Base-by-base conservation (phyloP, 768 basidiomycete genomes). In the Collybia nuda region DNA sequence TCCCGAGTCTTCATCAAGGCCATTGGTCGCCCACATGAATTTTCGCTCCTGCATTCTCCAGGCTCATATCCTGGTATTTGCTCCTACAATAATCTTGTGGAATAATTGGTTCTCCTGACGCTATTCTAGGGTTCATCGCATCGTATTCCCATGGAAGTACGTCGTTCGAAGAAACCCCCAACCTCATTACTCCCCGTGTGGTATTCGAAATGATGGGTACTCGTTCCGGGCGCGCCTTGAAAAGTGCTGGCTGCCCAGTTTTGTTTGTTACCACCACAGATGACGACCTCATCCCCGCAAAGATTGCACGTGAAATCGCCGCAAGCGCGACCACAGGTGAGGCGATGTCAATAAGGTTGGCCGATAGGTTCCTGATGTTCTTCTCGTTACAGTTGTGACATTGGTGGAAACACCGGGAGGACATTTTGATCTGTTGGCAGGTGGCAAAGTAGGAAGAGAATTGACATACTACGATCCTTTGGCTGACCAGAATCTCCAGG, bases 401-500 rank as follows among this genome's bases (percentile, higher is more conserved):
- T 22, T 59, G 21, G 55, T 57, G 17, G 56, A 55, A 36, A 46
- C 44, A 6, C 51, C 47, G 5, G 55, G 63, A 7, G 62, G 63
- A 4, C 63, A 63, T 40, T 64, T 56, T 47, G 63, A 64, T 44
- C 42, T 64, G 36, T 59, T 64, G 60, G 40, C 53, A 51, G 63
- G 63, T 11, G 63, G 62, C 40, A 47, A 61, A 56, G 63, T 64
- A 32, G 32, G 14, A 32, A 32, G 32, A 5, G 32, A 32, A 14
- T 14, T 14, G 12, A 32, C 3, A 32, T 32, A 32, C 14, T 11
- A 32, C 32, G 9, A 32, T 32, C 9, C 32, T 32, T 32, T 32
- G 32, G 7, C 32, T 32, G 32, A 32, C 32, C 9, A 11, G 6
- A 32, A 11, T 32, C 32, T 32, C 12, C 9, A 32, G 32, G 32